phyloP scores from a whole-genome alignment of 441 rosid genomes.

The Brassica hybrid region DNA sequence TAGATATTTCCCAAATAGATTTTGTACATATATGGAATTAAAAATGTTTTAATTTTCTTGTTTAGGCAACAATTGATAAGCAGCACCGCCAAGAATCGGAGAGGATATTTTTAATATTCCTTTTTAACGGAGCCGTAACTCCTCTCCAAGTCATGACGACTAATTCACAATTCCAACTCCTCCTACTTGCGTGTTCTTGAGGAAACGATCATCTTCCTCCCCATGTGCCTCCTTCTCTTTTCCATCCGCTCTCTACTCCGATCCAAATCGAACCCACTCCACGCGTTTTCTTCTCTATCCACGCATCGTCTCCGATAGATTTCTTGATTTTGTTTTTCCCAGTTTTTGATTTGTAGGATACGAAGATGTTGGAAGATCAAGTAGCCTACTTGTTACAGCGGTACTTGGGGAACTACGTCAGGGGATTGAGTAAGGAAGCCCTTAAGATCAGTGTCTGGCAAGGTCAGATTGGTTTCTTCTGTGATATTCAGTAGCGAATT shows the following conservation, averaged over 20 bases:
- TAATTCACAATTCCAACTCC: constrained; percentile 35
- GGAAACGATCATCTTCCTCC: constrained; percentile 34
- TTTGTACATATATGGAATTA: too few relatives aligned
- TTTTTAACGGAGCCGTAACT: constrained; percentile 27
- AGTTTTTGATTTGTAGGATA: constrained; percentile 20
- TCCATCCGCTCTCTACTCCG: constrained; percentile 27
- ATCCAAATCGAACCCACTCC: constrained; percentile 20
- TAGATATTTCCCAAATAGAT: too few relatives aligned
- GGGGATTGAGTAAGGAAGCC: constrained; percentile 90
- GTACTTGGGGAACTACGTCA: constrained; percentile 90
- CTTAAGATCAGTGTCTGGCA: constrained; percentile 97
- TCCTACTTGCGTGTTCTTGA: constrained; percentile 49
- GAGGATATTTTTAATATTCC: constrained; percentile 23
- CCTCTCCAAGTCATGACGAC: constrained; percentile 33
- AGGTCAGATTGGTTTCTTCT: constrained; percentile 52
- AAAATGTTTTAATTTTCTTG: neutral
- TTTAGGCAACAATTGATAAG: neutral
- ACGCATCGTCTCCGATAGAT: constrained; percentile 2
- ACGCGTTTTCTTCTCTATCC: neutral
- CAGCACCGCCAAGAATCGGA: constrained; percentile 22
- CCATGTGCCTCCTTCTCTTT: constrained; percentile 18
- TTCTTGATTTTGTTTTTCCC: constrained; percentile 20
- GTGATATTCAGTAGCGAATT: constrained; percentile 9
- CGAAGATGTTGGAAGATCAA: constrained; percentile 99
- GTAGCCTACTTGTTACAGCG: constrained; percentile 87